phyloP scores from a whole-genome alignment of 148 eudicot species.

The Chenopodium album region DNA sequence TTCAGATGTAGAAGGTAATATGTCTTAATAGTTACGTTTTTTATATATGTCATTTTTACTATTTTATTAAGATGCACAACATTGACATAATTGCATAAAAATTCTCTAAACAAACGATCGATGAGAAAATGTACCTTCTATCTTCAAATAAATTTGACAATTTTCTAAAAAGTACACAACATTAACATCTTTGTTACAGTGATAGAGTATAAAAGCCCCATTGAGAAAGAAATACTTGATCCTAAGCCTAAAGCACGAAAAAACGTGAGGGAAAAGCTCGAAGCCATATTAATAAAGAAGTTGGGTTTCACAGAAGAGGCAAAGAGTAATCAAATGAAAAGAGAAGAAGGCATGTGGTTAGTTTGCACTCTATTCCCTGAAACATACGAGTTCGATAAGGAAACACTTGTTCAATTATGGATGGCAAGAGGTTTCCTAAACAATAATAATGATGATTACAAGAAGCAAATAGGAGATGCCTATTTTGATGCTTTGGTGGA shows the following conservation, averaged over 20 bases:
- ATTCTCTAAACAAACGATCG: too few species aligned
- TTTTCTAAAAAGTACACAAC: too few species aligned
- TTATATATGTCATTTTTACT: too few species aligned
- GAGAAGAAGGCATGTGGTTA: background rate
- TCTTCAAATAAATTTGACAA: too few species aligned
- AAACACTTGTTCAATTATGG: background rate
- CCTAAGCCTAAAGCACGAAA: background rate
- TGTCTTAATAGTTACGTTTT: too few species aligned
- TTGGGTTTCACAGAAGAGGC: background rate
- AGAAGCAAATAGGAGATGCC: background rate
- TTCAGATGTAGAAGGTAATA: too few species aligned
- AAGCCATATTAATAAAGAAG: background rate
- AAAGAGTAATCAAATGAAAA: background rate
- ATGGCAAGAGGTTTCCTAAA: background rate
- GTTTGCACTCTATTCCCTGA: conserved; percentile 3
- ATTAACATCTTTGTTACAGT: too few species aligned
- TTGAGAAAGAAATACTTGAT: too few species aligned
- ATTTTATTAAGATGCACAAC: too few species aligned
- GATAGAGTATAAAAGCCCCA: too few species aligned
- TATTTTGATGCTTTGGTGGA: background rate
- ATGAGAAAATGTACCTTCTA: too few species aligned
- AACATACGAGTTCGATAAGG: background rate
- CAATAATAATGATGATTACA: background rate
- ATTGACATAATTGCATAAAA: too few species aligned
- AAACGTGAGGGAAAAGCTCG: background rate